phyloP scores from a whole-genome alignment of 257 asterid species.

The Solanum chiquidenum region DNA sequence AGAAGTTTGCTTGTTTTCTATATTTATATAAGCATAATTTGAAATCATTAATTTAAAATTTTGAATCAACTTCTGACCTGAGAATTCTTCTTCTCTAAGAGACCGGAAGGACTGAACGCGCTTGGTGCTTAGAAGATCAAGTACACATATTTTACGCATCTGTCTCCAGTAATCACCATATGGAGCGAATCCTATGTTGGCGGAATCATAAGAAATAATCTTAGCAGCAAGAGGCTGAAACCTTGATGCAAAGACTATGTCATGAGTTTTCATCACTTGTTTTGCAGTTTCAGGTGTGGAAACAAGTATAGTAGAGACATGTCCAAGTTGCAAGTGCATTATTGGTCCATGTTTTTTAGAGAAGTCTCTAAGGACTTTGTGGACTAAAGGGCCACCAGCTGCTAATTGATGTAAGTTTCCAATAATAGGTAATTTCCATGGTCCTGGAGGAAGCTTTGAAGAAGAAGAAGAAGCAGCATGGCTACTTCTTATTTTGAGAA shows the following conservation, averaged over 20 bases:
- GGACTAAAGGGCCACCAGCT: background rate
- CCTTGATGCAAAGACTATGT: slow-evolving; percentile 1
- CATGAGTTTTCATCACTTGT: slow-evolving; percentile 4
- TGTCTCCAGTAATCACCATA: background rate
- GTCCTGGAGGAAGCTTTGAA: background rate
- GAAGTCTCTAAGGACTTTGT: background rate
- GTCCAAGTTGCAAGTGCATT: slow-evolving; percentile 10
- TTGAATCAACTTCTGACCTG: background rate
- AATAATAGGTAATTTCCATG: background rate
- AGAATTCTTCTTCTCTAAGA: background rate
- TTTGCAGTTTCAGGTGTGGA: slow-evolving; percentile 5
- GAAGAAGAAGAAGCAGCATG: background rate
- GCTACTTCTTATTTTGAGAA: background rate
- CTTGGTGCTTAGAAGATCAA: background rate
- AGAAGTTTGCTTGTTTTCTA: background rate
- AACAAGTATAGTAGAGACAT: slow-evolving; percentile 7
- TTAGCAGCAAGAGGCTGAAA: background rate
- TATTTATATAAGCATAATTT: background rate
- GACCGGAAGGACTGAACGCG: background rate
- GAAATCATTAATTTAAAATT: background rate
- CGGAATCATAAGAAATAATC: background rate
- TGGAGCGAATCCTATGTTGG: background rate
- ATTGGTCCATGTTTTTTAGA: slow-evolving; percentile 8
- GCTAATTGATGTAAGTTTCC: background rate
- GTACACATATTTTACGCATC: background rate